Base-by-base conservation (phyloP, 768 basidiomycete species). In the Leccinum broughii region DNA sequence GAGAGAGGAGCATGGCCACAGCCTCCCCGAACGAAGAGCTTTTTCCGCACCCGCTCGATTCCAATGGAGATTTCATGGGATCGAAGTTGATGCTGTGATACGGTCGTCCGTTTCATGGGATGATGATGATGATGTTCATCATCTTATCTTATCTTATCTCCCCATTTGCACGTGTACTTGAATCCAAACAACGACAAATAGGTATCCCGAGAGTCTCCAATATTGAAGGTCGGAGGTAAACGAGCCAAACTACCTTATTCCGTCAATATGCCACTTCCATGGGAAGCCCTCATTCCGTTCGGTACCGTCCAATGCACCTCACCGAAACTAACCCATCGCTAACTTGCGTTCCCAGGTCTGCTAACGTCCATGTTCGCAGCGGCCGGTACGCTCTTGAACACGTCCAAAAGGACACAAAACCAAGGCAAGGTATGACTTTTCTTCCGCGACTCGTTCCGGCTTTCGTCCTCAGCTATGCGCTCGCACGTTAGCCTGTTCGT, bases 221-320 rank as follows among this genome's bases (percentile, higher is more conserved):
- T 32, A 32, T 11, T 32, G 32, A 32, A 32, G 32, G 32, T 32
- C 10, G 30, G 10, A 41, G 30, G 30, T 10, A 9, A 32, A 32
- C 30, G 30, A 32, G 30, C 51, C 11, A 26, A 28, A 56, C 34
- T 3, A 54, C 52, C 52, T 20, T 1, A 51, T 46, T 20, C 22
- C 2, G n/a, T 50, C 72, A 81, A 64, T 66, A 96, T 96, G 95
- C 95, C 95, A 58, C 89, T 97, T 67, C 95, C 95, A 66, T 98
- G 92, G 89, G 95, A 98, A 80, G 94, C 95, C 55, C 84, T 98
- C 67, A 92, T 98, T 80, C 95, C 95, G 51, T 95, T 95, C 70
- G 95, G 95, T 95, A 54, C 54, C 22, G 9, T 20, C 30, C 10
- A 0, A 2, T 7, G 6, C 15, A 13, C 17, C 6, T 14, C 7